Percentiles rank a stretch among this genome's conserved stretches.
Conservation (phyloP, 805 yeast genomes). For the Wickerhamiella allomyrinae region DNA sequence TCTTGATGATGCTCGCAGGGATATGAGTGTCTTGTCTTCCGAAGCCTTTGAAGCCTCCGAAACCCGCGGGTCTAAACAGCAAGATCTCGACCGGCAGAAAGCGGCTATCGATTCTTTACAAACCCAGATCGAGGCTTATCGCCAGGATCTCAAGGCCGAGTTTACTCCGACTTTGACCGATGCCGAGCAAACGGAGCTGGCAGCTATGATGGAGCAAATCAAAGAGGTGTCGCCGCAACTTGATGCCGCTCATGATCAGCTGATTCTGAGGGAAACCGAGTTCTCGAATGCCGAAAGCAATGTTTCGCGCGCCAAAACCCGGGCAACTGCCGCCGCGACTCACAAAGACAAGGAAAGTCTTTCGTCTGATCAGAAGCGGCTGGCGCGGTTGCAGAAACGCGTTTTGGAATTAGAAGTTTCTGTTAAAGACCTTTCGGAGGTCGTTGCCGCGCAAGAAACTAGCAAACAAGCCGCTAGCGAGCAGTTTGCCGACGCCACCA, state of each 20-base stretch:
- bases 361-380: not conserved
- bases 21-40: not conserved
- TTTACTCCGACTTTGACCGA: slow-evolving; percentile 1
- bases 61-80: not conserved
- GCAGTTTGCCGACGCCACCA: not conserved
- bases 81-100: not conserved
- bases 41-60: not conserved
- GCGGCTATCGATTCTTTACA: not conserved
- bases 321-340: not conserved
- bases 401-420: not conserved
- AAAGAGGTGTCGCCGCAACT: not conserved
- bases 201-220: not conserved
- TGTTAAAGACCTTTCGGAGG: not conserved
- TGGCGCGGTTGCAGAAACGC: not conserved
- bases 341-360: not conserved
- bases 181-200: slow-evolving; percentile 3
- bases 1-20: not conserved
- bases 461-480: not conserved
- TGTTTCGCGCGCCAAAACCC: not conserved
- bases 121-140: not conserved
- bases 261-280: not conserved
- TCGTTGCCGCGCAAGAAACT: not conserved
- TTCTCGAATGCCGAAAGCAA: not conserved
- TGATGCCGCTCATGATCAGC: not conserved
- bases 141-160: not conserved